Evolutionary conservation across 106 monocot genomes (phyloP), one percentile per base, ranked within the genome.

Genomic region (Platanthera zijinensis): DNA sequence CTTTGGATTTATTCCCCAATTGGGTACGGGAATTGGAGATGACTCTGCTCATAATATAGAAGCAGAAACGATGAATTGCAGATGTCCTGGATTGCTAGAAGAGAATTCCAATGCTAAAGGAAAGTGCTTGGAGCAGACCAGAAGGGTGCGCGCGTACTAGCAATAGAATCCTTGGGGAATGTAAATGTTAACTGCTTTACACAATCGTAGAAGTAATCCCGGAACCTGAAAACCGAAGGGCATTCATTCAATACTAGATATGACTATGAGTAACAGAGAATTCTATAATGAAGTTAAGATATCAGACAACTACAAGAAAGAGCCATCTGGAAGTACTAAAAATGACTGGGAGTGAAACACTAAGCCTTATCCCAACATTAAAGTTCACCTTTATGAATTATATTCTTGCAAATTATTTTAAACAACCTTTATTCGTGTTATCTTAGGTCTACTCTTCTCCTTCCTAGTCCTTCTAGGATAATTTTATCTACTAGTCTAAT

Each of bases 101-200:
- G 56, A 75, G 56, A 56, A 75, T 30, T 56, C 56, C 56, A 75
- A 46, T 11, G 74, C 56, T 7, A 30, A 25, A 39, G 74, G 74
- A 57, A 75, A 75, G 13, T 54, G 52, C 45, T 75, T 25, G 74
- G 74, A 45, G 74, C 74, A 57, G 74, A 75, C 74, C 74, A 75
- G 11, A 75, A 75, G 4, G 56, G 74, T 10, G 74, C n/a, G 10
- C 74, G 54, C 1, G 56, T 57, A 46, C 74, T 75, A 0, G 74
- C 57, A 7, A 15, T 7, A 57, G 54, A 52, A 57, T 75, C 74
- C 56, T 75, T 56, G 0, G 74, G 74, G 17, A 75, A 75, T 14
- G 54, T 75, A 57, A 75, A 75, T 18, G 74, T 75, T 17, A 75
- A 57, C 56, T 75, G 74, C 74, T 75, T 75, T 17, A 75, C 74